Evolutionary conservation across 2,329 filamentous ascomycete genomes (phyloP), one percentile per base, ranked within the genome.

Genomic region (Emergomyces pasteurianus): DNA sequence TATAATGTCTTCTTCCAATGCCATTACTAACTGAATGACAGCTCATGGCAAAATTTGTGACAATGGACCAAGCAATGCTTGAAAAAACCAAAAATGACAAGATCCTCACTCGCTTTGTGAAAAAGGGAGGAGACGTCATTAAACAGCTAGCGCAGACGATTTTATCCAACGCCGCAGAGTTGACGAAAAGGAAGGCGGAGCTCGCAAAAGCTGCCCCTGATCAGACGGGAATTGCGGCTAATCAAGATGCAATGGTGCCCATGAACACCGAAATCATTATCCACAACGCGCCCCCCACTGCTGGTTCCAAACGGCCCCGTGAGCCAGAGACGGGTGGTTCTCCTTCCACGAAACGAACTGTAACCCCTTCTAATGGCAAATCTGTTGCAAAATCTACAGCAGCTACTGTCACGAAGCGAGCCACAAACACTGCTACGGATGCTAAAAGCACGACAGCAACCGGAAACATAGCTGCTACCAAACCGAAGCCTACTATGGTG

Each of bases 61-160:
- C 82, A 7, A 74, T 86, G 66, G 83, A 81, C 61, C 79, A 79
- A 62, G 80, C 82, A 57, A 77, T 80, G 56, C 74, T 86, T 28
- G 80, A 83, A 65, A 83, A 83, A 67, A 84, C 81, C 9, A 84
- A 85, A 65, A 72, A 85, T 36, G 77, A 77, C 59, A 86, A 85
- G 67, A 75, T 85, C 18, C 71, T 86, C 18, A 77, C 78, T 2
- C 77, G 80, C 31, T 80, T 84, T 64, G 74, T 80, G 58, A 86
- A 85, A 70, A 81, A 81, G 64, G 83, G 82, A 31, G 80, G 81
- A 64, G 79, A 78, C n/a, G 75, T 79, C 55, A 80, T 80, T 56
- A 83, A 83, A 66, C 75, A 74, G 18, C 75, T 83, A 40, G 80
- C 82, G 3, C 80, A 83, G 65, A 77, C 77, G 65, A 80, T 86